A percentile compares a stretch with the other conserved stretches of the same genome.
Conservation (phyloP, 345 rosid genomes). For the Schrenkiella parvula region DNA sequence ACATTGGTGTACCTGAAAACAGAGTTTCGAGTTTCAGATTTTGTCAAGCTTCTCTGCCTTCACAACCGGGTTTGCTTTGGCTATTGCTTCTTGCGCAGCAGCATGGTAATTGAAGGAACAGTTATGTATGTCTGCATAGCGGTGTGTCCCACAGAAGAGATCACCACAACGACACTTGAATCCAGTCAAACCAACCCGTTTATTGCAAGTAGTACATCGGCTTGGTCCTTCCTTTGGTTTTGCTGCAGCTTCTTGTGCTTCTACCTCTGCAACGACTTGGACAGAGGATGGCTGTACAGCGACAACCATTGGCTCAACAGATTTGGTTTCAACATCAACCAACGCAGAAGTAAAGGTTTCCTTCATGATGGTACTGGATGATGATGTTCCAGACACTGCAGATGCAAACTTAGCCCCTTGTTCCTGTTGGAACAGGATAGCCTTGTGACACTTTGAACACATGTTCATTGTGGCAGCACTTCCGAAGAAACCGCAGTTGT, state of each 20-base stretch:
- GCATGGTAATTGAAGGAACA: constrained; percentile 75
- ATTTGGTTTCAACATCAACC: constrained; percentile 39
- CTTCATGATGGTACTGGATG: constrained; percentile 47
- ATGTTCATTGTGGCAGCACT: constrained; percentile 89
- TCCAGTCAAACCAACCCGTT: constrained; percentile 79
- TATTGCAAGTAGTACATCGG: constrained; percentile 71
- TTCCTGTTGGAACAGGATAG: constrained; percentile 58
- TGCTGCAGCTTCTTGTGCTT: constrained; percentile 27
- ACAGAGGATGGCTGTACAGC: constrained; percentile 40
- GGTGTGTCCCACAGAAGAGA: constrained; percentile 74
- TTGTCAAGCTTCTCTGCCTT: constrained; percentile 94
- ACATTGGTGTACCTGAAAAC: constrained; percentile 12
- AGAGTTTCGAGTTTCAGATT: constrained; percentile 38
- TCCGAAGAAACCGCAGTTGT: constrained; percentile 93
- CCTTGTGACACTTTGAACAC: constrained; percentile 98
- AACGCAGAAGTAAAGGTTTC: constrained; percentile 40
- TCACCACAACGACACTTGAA: constrained; percentile 80
- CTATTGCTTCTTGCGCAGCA: constrained; percentile 79
- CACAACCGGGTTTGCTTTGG: constrained; percentile 83
- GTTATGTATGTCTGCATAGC: constrained; percentile 78
- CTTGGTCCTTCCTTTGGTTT: constrained; percentile 74
- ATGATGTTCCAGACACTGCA: constrained; percentile 55
- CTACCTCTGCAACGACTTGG: constrained; percentile 28
- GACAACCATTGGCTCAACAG: constrained; percentile 42
- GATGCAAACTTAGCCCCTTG: constrained; percentile 68